These are phyloP conservation scores for Dentipellis sp. DNA, from an alignment of 768 basidiomycete species.

Conservation along the genomic window DNA sequence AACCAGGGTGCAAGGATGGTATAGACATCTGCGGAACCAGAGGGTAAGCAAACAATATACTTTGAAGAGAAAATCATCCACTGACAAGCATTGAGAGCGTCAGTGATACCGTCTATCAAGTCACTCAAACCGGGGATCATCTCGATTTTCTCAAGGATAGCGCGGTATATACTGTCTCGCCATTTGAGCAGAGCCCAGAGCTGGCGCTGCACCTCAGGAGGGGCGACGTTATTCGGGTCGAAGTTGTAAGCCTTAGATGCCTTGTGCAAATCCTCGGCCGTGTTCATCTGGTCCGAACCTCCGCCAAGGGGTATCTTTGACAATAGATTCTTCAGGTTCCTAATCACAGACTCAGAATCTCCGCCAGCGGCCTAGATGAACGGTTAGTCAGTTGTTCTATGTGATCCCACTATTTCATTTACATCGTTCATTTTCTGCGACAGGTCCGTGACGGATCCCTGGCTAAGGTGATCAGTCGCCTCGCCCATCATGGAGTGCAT, in stretches of 20 bases:
- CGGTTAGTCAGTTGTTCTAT: not conserved
- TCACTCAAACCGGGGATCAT: constrained; percentile 53
- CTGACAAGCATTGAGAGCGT: constrained; percentile 60
- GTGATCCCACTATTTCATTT: not conserved
- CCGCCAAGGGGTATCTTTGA: constrained; percentile 43
- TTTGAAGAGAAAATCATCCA: constrained; percentile 1
- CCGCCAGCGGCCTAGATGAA: constrained; percentile 18
- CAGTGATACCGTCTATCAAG: constrained; percentile 51
- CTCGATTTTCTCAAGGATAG: constrained; percentile 46
- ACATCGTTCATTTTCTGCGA: constrained; percentile 38
- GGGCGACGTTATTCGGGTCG: constrained; percentile 52
- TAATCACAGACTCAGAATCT: constrained; percentile 24
- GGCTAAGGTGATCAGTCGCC: constrained; percentile 52
- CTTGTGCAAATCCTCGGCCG: constrained; percentile 47
- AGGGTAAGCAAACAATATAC: not conserved
- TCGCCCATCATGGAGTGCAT: constrained; percentile 57
- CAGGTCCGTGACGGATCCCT: constrained; percentile 53
- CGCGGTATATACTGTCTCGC: constrained; percentile 51
- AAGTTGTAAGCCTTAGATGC: constrained; percentile 52
- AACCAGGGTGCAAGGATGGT: constrained; percentile 59
- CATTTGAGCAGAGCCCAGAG: constrained; percentile 50
- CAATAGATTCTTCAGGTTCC: constrained; percentile 34
- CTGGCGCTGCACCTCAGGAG: constrained; percentile 52
- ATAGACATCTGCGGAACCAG: constrained; percentile 40
- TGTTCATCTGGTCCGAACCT: constrained; percentile 33